Evolutionary conservation across 2,329 filamentous ascomycete species (phyloP), one percentile per base, ranked within the genome.

Genomic region (Aspergillus tubingensis): DNA sequence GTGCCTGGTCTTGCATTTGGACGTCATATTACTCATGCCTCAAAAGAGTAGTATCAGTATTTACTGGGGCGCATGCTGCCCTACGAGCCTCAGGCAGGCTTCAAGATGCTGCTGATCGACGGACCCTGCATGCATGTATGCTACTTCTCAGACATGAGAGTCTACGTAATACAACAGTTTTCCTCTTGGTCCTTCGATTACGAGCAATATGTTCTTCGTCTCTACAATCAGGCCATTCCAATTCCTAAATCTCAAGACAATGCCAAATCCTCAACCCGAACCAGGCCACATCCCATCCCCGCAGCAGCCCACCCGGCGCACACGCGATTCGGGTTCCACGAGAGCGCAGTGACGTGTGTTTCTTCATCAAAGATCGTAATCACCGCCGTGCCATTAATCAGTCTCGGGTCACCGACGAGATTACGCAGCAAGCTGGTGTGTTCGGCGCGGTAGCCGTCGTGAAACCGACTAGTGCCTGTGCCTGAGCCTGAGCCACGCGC

Each of bases 301-400:
- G 83, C 84, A 8, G 87, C 87, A 2, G 86, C 86, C 88, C 88
- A 90, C 65, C 83, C 88, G 11, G 87, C 86, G 67, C 82, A 88
- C n/a, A 81, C 77, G 38, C 80, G 72, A 67, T 91, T 90, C 1
- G 88, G 86, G 68, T 91, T 91, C 88, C 88, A 91, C 43, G 83
- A 82, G 23, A 89, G 77, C 1, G 82, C 79, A 5, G 86, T 86
- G 64, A 91, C 78, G 50, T 87, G 82, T 8, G 86, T 88, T 63
- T 83, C 77, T 51, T 88, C 83, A 58, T 91, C 88, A 67, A 87
- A 83, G 10, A 89, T 79, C 3, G 77, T 76, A 25, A 78, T 74
- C 47, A 75, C 68, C 60, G 71, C 68, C n/a, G 68, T 63, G 1
- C 73, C 71, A 49, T 73, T 72, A 49, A 72, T 64, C 27, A 74